Evolutionary conservation across 176 grass and related monocot species (phyloP), one percentile per base, ranked within the genome.

Genomic region (Zoysia pacifica): DNA sequence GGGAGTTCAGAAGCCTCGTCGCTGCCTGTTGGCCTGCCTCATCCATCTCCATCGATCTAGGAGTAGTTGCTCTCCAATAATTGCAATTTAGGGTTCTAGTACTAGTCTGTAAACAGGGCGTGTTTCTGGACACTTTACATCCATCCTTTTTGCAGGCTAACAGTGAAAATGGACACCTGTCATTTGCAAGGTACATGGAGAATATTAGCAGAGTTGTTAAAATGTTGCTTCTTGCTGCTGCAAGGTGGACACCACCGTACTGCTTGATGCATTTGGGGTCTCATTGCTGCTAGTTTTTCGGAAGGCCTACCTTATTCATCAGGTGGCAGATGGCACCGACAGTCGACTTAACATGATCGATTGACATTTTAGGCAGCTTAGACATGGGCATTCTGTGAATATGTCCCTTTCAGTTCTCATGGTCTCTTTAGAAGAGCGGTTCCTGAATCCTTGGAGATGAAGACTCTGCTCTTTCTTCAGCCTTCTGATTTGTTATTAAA

Each of bases 141-240:
- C 46, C 61, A 38, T 19, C 38, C 38, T 28, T 50, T 40, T 39
- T n/a, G 5, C 43, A 74, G 16, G 51, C 12, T 53, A 20, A 56
- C 39, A 40, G 6, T 47, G 45, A 5, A 47, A 7, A 47, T 47
- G 45, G 45, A 44, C 52, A 19, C 11, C 13, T 20, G 19, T 18
- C 51, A 28, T 74, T 77, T 53, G 48, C 36, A 55, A 55, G 70
- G 36, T 55, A 47, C 55, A 16, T 28, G 8, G 55, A 3, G 19
- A 36, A 47, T 47, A 45, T n/a, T 62, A 28, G 28, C 28, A 28
- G 28, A 28, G 28, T 28, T 48, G 16, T 4, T 74, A n/a, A 42
- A 50, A 42, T 53, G 59, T 51, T 66, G 48, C 76, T 78, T 66
- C 28, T 28, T 28, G 15, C 52, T 78, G 76, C 41, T 79, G 51